A percentile compares a stretch with the other conserved stretches of the same genome.
Conservation (phyloP, 129 eudicot species). For the Helichrysum umbraculigerum region DNA sequence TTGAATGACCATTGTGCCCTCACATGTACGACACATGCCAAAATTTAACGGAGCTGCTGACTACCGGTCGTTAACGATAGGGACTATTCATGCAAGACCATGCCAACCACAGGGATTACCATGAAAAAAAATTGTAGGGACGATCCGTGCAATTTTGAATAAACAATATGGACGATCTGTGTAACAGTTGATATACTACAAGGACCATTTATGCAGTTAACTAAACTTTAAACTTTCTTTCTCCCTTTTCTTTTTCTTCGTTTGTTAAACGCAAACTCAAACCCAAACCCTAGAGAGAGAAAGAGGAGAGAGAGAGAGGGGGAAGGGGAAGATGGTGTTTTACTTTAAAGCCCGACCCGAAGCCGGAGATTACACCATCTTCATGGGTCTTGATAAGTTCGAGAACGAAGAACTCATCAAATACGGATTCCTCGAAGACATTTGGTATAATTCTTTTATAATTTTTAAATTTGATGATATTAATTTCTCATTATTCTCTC, state of each 20-base stretch:
- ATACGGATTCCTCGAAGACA: constrained; percentile 97
- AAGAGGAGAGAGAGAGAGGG: constrained; percentile 10
- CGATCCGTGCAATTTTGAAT: too few species aligned
- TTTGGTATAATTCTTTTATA: constrained; percentile 46
- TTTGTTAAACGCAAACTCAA: constrained; percentile 4
- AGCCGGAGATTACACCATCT: constrained; percentile 91
- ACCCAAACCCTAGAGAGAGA: constrained; percentile 27
- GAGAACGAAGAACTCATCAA: constrained; percentile 98
- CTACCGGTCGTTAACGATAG: too few species aligned
- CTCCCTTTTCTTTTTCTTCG: not conserved
- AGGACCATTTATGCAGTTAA: not conserved
- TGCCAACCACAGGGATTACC: too few species aligned
- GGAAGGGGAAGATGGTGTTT: constrained; percentile 70
- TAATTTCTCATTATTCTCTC: too few species aligned
- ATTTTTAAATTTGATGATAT: too few species aligned
- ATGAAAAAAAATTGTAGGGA: too few species aligned
- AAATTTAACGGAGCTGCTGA: too few species aligned
- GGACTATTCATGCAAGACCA: too few species aligned
- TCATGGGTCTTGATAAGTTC: constrained; percentile 96
- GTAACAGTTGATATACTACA: not conserved
- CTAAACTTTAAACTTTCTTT: constrained; percentile 17
- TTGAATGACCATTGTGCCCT: too few species aligned
- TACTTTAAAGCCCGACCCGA: constrained; percentile 97
- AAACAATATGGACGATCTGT: too few species aligned
- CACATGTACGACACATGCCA: too few species aligned